Base-by-base conservation (phyloP, 139 green algal species). In the Zygnema cylindricum region DNA sequence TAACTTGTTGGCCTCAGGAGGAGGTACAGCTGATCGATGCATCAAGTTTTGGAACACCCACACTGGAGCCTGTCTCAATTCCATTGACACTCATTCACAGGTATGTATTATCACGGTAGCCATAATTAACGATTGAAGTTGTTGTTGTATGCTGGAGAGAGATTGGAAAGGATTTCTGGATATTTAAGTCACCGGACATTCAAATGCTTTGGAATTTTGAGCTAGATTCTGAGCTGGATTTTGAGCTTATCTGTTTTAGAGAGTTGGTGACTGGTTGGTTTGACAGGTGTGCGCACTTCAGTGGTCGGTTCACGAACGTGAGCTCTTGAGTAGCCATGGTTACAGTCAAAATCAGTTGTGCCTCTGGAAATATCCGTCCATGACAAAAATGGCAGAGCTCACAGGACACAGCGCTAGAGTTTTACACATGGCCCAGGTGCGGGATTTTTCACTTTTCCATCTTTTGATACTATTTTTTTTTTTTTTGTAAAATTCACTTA, bases 11-110 rank as follows among this genome's bases (percentile, higher is more conserved):
- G 95, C 95, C 42, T 95, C 89, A 41, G 95, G 95, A 55, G 95
- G 95, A 36, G 95, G 95, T 78, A 96, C 95, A 7, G 95, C 95
- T 30, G 95, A 98, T 91, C 89, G 95, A 3, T 95, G 89, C 94
- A 98, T 98, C 93, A 95, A 94, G 77, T 96, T 97, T 85, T 96
- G 94, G 93, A 98, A 98, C 92, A 96, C 94, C 11, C 88, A 94
- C 88, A 98, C 95, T 1, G 95, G 95, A 54, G 94, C 93, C 16
- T 85, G 93, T 77, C 90, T 97, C 63, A 97, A 96, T 93, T 94
- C 91, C 77, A 94, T 98, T 91, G 95, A 98, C 93, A 98, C 95
- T 2, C 91, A 94, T 55, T 94, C 89, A 43, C 94, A 96, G 92
- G 93, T 78, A 38, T 57, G 71, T 25, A 79, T 25, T 7, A 63